Evolutionary conservation across 345 rosid species (phyloP), one percentile per base, ranked within the genome.

Genomic region (Iberis pinnata): DNA sequence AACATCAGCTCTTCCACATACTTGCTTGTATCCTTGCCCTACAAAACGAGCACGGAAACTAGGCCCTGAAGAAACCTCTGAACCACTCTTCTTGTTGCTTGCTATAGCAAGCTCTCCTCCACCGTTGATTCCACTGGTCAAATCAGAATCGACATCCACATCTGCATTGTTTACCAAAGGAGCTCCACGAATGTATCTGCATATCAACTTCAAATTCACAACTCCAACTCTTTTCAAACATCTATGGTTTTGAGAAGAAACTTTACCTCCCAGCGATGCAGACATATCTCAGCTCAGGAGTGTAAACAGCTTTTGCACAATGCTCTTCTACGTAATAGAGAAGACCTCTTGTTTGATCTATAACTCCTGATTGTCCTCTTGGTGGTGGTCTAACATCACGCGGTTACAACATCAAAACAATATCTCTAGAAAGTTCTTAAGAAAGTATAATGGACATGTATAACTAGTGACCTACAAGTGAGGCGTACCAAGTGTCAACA

Each of bases 11-110:
- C 67, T 65, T 60, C 96, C 96, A 13, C 92, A 87, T 25, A 87
- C 89, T 86, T 90, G 98, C 73, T 84, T 90, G 77, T 87, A 90
- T 12, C 96, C 95, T 70, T 87, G 98, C n/a, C 98, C 96, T 3
- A 87, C 73, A 56, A 84, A 73, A 16, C 86, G 89, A 65, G 88
- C 86, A 43, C 88, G 92, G 18, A 83, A 78, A 17, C 59, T 62
- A 17, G 76, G 33, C 24, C 67, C 41, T 12, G 22, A 35, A 36
- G 78, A 17, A 46, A 17, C 45, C 11, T 43, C 11, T 13, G 77
- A 56, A n/a, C 53, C 70, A 19, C 58, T 61, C 10, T 42, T 67
- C 15, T 46, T 39, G 29, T 70, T 58, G 44, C 76, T 60, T 46
- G 75, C 46, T 12, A 76, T 54, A 18, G 80, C 61, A 18, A 77